A percentile compares a stretch with the other conserved stretches of the same genome.
Conservation (phyloP, 2,329 filamentous ascomycete species). For the Aspergillus aculeatinus region DNA sequence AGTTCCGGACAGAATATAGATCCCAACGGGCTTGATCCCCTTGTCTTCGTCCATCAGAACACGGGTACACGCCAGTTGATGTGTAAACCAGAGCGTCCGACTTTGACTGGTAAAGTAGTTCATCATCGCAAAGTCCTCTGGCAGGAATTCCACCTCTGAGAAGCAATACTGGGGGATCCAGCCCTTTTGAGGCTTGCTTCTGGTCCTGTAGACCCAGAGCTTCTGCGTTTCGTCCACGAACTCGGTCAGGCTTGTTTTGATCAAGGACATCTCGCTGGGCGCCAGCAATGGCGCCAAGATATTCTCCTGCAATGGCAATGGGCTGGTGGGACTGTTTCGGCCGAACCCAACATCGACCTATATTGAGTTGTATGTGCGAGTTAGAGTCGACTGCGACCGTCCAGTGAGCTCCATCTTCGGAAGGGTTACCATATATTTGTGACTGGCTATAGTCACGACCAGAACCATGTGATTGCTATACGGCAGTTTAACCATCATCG, state of each 20-base stretch:
- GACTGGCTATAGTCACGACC: background rate
- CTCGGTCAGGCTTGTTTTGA: too few relatives aligned
- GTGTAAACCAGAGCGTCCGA: background rate
- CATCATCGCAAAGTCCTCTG: background rate
- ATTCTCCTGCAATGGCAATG: background rate
- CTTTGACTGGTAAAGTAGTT: background rate
- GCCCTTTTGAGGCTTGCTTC: too few relatives aligned
- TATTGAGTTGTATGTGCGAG: too few relatives aligned
- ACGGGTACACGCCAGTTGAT: background rate
- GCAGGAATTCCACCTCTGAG: background rate
- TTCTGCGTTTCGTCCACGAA: too few relatives aligned
- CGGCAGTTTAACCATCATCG: too few relatives aligned
- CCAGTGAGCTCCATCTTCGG: too few relatives aligned
- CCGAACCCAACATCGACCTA: constrained; percentile 3
- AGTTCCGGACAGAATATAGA: too few relatives aligned
- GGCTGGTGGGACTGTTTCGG: background rate
- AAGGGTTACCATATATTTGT: constrained; percentile 1
- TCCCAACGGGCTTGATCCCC: too few relatives aligned
- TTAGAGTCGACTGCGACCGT: too few relatives aligned
- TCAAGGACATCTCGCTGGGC: too few relatives aligned
- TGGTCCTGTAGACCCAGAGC: too few relatives aligned
- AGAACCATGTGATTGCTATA: constrained; percentile 3
- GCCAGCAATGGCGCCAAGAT: background rate
- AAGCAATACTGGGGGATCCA: constrained; percentile 1
- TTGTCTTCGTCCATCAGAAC: background rate